phyloP scores from a whole-genome alignment of 345 rosid species.

The Lenwebbia sp. region DNA sequence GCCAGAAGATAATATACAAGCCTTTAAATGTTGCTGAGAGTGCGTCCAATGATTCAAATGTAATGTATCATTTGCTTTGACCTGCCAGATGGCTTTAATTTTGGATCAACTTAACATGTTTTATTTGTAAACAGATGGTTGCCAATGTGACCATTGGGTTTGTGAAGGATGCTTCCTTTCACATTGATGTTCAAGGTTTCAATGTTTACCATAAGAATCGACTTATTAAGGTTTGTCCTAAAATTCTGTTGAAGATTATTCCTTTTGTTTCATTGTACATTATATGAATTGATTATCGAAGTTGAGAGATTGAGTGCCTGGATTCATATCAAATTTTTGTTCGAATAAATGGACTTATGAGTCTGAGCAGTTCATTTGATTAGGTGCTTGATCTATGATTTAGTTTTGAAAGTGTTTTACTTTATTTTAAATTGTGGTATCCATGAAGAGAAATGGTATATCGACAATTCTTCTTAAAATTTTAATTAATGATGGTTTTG shows the following conservation, averaged over 20 bases:
- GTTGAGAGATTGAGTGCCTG: neutral
- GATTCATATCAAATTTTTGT: neutral
- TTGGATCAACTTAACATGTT: neutral
- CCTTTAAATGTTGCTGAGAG: conserved; percentile 24
- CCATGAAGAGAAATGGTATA: neutral
- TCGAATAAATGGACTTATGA: neutral
- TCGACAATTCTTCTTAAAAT: neutral
- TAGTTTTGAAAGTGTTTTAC: neutral
- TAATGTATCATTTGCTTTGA: conserved; percentile 4
- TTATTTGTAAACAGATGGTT: conserved; percentile 25
- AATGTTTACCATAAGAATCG: conserved; percentile 79
- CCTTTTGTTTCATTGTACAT: neutral
- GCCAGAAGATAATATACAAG: conserved; percentile 26
- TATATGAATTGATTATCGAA: neutral
- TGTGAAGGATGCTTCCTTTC: conserved; percentile 66
- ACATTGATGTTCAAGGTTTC: conserved; percentile 73
- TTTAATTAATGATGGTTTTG: neutral
- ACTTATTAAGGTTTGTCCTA: conserved; percentile 50
- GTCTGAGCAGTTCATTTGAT: neutral
- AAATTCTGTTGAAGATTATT: neutral
- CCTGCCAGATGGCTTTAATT: neutral
- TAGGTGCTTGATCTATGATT: neutral
- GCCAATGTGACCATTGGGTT: conserved; percentile 57
- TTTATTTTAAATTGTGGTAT: neutral
- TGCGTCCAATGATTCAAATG: conserved; percentile 16